Percentiles rank a stretch among this genome's conserved stretches.
These are phyloP conservation scores for Pichia sp. DNA, from an alignment of 1,139 yeast species.

Conservation along the genomic window DNA sequence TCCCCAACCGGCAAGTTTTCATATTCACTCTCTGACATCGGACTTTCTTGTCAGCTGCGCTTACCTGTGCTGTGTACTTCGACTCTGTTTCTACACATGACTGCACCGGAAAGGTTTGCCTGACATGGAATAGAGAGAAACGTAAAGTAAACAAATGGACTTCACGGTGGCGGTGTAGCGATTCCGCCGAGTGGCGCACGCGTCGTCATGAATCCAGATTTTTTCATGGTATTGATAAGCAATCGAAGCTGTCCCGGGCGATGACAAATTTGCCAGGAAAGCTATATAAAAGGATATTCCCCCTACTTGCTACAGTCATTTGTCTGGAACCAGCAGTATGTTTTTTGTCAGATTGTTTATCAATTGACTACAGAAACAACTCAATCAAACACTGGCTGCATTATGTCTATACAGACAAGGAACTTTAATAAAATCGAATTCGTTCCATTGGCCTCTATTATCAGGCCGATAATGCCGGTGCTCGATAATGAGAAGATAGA, in stretches of 20 bases:
- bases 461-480: constrained; percentile 82
- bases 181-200: neutral
- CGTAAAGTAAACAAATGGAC: neutral
- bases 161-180: neutral
- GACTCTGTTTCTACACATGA: too few relatives aligned
- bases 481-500: constrained; percentile 66
- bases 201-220: neutral
- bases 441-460: constrained; percentile 61
- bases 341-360: too few relatives aligned
- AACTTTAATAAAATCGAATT: constrained; percentile 44
- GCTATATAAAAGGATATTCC: neutral
- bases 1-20: constrained; percentile 66
- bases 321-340: too few relatives aligned
- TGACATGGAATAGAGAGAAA: neutral
- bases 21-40: constrained; percentile 15
- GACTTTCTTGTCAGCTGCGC: too few relatives aligned
- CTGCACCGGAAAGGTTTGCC: neutral
- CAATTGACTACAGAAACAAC: neutral
- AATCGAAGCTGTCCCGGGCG: neutral
- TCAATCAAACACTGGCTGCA: neutral
- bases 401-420: constrained; percentile 42
- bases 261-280: neutral
- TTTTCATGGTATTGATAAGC: neutral
- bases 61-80: too few relatives aligned
- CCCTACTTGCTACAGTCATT: neutral